Conservation (phyloP, 176 grass and related monocot genomes). For the Pharus latifolius region DNA sequence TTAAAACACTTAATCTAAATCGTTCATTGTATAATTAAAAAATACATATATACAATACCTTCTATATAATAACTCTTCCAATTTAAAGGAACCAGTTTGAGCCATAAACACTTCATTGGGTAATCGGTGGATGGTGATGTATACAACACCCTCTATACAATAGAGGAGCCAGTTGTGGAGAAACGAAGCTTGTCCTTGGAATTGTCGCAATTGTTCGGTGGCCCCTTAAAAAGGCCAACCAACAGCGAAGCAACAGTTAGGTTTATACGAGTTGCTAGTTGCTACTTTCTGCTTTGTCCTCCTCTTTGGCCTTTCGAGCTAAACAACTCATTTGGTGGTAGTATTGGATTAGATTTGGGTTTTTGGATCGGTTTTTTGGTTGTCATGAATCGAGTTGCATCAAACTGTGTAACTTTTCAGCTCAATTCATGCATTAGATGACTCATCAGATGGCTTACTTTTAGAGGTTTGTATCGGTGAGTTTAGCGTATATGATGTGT, state of each 20-base stretch:
- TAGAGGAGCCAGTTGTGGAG: too few species aligned
- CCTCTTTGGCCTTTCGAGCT: not conserved
- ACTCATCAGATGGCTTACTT: conserved; percentile 1
- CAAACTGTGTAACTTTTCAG: conserved; percentile 1
- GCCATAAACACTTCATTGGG: too few species aligned
- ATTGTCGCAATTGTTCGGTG: too few species aligned
- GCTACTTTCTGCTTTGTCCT: not conserved
- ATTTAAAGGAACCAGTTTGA: too few species aligned
- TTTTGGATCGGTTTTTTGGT: not conserved
- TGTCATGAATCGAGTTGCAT: not conserved
- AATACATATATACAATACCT: too few species aligned
- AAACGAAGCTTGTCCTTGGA: too few species aligned
- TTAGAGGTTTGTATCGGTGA: not conserved
- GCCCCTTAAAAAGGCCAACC: conserved; percentile 2
- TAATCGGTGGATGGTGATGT: too few species aligned
- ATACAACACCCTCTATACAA: too few species aligned
- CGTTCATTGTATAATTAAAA: too few species aligned
- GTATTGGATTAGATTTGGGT: not conserved
- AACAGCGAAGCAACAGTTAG: conserved; percentile 11
- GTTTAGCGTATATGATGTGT: not conserved
- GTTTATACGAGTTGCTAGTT: not conserved
- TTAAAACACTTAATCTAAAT: too few species aligned
- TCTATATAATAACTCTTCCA: too few species aligned
- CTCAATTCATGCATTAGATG: conserved; percentile 13
- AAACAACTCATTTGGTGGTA: too few species aligned